Base-by-base conservation (phyloP, 495 filamentous ascomycete genomes). In the Talaromyces borbonicus region DNA sequence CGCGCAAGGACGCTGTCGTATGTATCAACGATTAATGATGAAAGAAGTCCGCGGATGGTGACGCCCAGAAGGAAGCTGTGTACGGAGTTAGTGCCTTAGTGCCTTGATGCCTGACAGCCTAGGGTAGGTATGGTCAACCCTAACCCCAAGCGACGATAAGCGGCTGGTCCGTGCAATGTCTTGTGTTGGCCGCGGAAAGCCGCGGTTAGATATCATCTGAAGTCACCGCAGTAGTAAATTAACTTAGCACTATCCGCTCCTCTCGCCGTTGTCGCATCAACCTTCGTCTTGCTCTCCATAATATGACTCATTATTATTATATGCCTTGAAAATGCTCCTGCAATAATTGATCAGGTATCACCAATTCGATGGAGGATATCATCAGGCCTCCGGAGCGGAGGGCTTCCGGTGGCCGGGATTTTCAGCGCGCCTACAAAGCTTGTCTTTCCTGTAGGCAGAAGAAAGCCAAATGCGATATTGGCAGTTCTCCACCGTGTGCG, bases 401-500 rank as follows among this genome's bases (percentile, higher is more conserved):
- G 36, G 50, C 51, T 30, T 40, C 49, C 44, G 52, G 57, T 35
- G 57, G 60, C 46, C 64, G 63, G 40, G 58, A 62, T 14, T 72
- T 69, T 51, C 65, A 72, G 53, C 68, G 68, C 42, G 68, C 68
- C 26, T 72, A 72, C 67, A 72, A 72, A 52, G 68, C 68, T 14
- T 72, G 68, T 47, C 58, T 70, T 18, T 60, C 68, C 36, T 72
- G 68, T 47, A 65, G 68, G 41, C 64, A 68, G 51, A 64, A 67
- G 40, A 72, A 72, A 59, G 66, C 68, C 20, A 72, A 69, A 53
- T 72, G 68, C 49, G 66, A 72, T 18, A 49, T 72, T 23, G 62
- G 63, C 3, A 57, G 87, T 61, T 86, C 90, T 46, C 92, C 92
- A 43, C 92, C 92, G 2, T 98, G 92, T 59, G 85, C 87, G 40